Base-by-base conservation (phyloP, 345 rosid genomes). In the Euphorbia tirucalli region DNA sequence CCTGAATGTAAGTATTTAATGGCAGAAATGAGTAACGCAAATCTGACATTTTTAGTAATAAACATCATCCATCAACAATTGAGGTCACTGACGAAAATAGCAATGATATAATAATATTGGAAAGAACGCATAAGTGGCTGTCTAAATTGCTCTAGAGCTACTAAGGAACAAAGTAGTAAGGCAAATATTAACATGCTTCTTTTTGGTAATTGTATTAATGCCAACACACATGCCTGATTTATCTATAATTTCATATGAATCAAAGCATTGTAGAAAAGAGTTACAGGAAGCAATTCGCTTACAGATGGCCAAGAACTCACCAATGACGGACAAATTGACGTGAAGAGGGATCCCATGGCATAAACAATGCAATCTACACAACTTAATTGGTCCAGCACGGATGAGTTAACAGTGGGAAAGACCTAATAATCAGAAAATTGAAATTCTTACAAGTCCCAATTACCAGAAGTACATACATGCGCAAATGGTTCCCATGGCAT, bases 281-380 rank as follows among this genome's bases (percentile, higher is more conserved):
- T 11, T 11, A 13, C 25, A 35, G 62, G 56, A 39, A 28, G 59
- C 49, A 61, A 22, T 27, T 39, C 32, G 25, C 32, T 68, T 28
- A 30, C 49, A 25, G 56, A 64, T 48, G 25, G 35, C 54, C 14
- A 46, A 52, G 70, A 72, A 54, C 52, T 78, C 80, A 93, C 98
- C 91, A 92, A 49, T 39, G 98, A 92, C 46, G 98, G 97, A 84
- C 98, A 94, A 67, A 91, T 71, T 69, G 98, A 94, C 72, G 97
- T 92, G 77, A 94, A 94, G n/a, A 94, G 85, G 44, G 98, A 94
- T 30, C 97, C 98, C 98, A 94, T 94, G 41, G 96, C 93, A 83
- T 94, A 94, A 75, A 94, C 81, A 69, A 94, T 85, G 84, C 97
- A 90, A 74, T 92, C 95, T 68, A 92, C 96, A 14, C 76, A 81